Percentiles rank a stretch among this genome's conserved stretches.
These are phyloP conservation scores for Vigna unguiculata DNA, from an alignment of 306 rosid species.

Conservation along the genomic window DNA sequence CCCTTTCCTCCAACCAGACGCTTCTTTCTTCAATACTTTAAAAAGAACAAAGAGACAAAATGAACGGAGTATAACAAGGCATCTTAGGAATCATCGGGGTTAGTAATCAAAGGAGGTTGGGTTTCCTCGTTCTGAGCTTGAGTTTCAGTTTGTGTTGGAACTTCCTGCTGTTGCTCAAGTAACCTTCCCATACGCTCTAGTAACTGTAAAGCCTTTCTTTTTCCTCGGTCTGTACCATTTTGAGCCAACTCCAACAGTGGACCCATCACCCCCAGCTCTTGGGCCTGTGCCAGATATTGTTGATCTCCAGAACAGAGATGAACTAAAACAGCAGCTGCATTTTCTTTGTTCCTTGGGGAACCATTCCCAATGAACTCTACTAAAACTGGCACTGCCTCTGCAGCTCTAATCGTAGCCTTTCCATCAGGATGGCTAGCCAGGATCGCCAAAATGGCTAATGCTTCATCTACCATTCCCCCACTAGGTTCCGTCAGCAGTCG, in stretches of 20 bases:
- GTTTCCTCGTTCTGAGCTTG: conserved; percentile 58
- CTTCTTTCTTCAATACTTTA: conserved; percentile 60
- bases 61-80: conserved; percentile 43
- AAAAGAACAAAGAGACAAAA: conserved; percentile 53
- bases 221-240: conserved; percentile 93
- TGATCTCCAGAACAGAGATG: conserved; percentile 90
- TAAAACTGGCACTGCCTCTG: conserved; percentile 87
- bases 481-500: conserved; percentile 78
- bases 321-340: conserved; percentile 92
- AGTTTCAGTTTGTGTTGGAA: conserved; percentile 55
- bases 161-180: conserved; percentile 66
- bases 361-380: conserved; percentile 84
- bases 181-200: conserved; percentile 83
- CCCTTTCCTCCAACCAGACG: conserved; percentile 61
- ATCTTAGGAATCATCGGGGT: conserved; percentile 56
- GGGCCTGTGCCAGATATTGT: conserved; percentile 75
- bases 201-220: conserved; percentile 90
- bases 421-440: conserved; percentile 94
- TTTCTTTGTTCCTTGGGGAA: conserved; percentile 95
- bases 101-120: conserved; percentile 49
- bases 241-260: conserved; percentile 79
- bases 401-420: conserved; percentile 78
- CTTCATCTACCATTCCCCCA: conserved; percentile 97
- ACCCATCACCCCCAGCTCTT: conserved; percentile 69
- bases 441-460: conserved; percentile 94